Evolutionary conservation across 768 basidiomycete species (phyloP).

Genomic region (Asterophora parasitica): DNA sequence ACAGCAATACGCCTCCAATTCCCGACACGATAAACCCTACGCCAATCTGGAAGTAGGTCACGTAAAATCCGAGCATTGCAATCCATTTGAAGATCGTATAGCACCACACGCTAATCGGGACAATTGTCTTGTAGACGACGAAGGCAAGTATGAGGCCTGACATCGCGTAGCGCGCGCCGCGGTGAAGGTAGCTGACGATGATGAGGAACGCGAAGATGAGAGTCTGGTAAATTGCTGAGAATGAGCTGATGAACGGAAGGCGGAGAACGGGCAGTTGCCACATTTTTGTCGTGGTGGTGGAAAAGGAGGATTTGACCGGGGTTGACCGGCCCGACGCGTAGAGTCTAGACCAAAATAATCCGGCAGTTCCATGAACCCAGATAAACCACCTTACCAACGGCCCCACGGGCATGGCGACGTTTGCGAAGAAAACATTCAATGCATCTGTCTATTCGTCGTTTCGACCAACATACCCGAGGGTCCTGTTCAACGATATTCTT

Average conservation of each 20-base stretch:
- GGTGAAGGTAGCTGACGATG: constrained; percentile 25
- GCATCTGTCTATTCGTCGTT: constrained; percentile 60
- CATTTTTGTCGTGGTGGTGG: constrained; percentile 6
- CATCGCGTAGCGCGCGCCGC: constrained; percentile 20
- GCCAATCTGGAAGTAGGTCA: constrained; percentile 9
- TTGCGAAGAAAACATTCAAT: constrained; percentile 67
- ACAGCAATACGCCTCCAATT: constrained; percentile 6
- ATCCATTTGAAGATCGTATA: constrained; percentile 11
- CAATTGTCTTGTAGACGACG: constrained; percentile 22
- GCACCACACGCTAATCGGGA: not conserved
- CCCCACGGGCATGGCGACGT: constrained; percentile 70
- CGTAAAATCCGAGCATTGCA: constrained; percentile 14
- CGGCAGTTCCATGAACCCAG: too few species aligned
- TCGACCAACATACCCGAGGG: constrained; percentile 68
- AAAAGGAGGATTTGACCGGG: too few species aligned
- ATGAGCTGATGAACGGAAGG: constrained; percentile 22
- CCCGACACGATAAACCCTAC: constrained; percentile 20
- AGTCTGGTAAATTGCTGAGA: constrained; percentile 27
- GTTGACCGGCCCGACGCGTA: too few species aligned
- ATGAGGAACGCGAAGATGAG: constrained; percentile 23
- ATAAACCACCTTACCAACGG: too few species aligned
- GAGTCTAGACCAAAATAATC: too few species aligned
- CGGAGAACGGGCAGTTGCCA: constrained; percentile 16
- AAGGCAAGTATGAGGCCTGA: constrained; percentile 19
- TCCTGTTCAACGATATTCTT: constrained; percentile 60